These are phyloP conservation scores for Arabis hirsuta DNA, from an alignment of 345 rosid species.

Conservation along the genomic window DNA sequence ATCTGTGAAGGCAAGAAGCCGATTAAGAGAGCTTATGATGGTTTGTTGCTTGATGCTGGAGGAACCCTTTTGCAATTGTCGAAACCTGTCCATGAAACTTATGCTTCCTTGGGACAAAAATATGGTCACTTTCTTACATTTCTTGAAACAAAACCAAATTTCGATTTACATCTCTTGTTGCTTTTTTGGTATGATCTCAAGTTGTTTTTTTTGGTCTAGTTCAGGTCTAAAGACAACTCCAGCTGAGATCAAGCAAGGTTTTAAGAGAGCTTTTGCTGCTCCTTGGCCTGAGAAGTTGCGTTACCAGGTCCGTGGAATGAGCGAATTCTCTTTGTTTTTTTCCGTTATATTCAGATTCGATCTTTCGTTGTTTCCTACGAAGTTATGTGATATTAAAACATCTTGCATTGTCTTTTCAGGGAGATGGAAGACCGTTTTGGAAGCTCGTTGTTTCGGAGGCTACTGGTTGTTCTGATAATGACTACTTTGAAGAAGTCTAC, in stretches of 20 bases:
- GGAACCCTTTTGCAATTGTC: conserved; percentile 86
- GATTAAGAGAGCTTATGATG: conserved; percentile 67
- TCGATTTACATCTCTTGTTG: not conserved
- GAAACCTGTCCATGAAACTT: conserved; percentile 76
- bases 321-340: conserved; percentile 2
- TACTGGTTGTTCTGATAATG: conserved; percentile 69
- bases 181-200: not conserved
- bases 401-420: conserved; percentile 50
- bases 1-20: conserved; percentile 43
- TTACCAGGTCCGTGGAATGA: conserved; percentile 59
- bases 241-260: conserved; percentile 78
- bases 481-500: conserved; percentile 89
- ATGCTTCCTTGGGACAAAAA: conserved; percentile 76
- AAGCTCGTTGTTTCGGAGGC: conserved; percentile 81
- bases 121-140: conserved; percentile 57
- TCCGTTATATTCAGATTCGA: not conserved
- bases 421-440: conserved; percentile 92
- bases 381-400: not conserved
- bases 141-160: conserved; percentile 14
- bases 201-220: not conserved
- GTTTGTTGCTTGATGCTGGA: conserved; percentile 82
- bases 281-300: conserved; percentile 87
- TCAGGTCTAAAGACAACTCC: conserved; percentile 69
- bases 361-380: not conserved
- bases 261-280: conserved; percentile 79